These are phyloP conservation scores for Melastoma malabathricum DNA, from an alignment of 345 rosid species.

Conservation along the genomic window DNA sequence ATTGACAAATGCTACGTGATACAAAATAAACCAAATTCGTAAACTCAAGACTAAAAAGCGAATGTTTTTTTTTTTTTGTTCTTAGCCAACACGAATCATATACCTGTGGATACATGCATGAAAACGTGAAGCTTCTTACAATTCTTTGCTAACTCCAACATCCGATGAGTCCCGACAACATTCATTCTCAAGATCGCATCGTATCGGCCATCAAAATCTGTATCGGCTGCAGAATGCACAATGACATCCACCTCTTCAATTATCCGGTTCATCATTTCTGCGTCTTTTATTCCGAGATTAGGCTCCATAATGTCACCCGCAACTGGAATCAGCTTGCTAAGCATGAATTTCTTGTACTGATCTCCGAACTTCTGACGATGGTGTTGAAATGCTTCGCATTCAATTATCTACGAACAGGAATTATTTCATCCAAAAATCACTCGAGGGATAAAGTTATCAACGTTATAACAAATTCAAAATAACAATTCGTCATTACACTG, in stretches of 20 bases:
- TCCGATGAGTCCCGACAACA: conserved; percentile 8
- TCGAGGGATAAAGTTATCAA: too few relatives aligned
- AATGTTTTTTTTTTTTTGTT: too few relatives aligned
- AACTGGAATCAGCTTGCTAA: conserved; percentile 10
- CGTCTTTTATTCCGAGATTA: conserved; percentile 9
- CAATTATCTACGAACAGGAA: conserved; percentile 3
- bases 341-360: conserved; percentile 2
- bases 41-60: too few relatives aligned
- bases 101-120: conserved; percentile 18
- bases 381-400: conserved; percentile 3
- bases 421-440: too few relatives aligned
- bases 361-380: conserved; percentile 4
- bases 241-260: conserved; percentile 17
- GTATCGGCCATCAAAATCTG: conserved; percentile 8
- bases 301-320: conserved; percentile 7
- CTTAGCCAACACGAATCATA: too few relatives aligned
- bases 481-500: too few relatives aligned
- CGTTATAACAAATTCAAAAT: too few relatives aligned
- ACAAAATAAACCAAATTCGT: too few relatives aligned
- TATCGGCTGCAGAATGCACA: conserved; percentile 21
- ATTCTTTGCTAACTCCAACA: conserved; percentile 11
- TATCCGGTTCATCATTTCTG: not conserved
- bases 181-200: conserved; percentile 13
- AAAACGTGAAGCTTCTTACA: conserved; percentile 18
- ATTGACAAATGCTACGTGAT: conserved; percentile 7